Evolutionary conservation across 108 stramenopile genomes (phyloP).

Genomic region (Nitzschia palea): DNA sequence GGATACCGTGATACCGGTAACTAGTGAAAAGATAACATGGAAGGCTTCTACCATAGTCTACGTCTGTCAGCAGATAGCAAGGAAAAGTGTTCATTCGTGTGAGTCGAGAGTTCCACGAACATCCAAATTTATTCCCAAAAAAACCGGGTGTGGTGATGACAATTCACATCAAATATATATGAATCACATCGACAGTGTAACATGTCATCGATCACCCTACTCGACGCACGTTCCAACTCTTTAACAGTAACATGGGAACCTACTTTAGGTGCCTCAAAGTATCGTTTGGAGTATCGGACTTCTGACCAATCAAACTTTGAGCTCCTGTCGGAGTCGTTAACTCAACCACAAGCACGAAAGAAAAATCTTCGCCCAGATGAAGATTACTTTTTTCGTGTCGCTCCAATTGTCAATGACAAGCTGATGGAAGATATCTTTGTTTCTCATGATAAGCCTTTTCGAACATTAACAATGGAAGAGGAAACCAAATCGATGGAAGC

Average conservation of each 20-base stretch:
- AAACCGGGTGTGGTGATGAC: no score
- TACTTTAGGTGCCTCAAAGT: slow-evolving; percentile 36
- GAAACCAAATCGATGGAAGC: slow-evolving; percentile 36
- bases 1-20: no score
- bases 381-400: slow-evolving; percentile 67
- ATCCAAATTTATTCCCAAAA: no score
- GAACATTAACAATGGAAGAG: slow-evolving; percentile 31
- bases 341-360: slow-evolving; percentile 63
- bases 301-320: slow-evolving; percentile 55
- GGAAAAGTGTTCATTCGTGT: no score
- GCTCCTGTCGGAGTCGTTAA: slow-evolving; percentile 55
- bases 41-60: no score
- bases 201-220: slow-evolving; percentile 38
- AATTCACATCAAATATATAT: no score
- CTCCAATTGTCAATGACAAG: slow-evolving; percentile 30
- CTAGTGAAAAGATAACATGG: no score
- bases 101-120: no score
- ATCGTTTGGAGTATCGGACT: slow-evolving; percentile 61
- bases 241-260: slow-evolving; percentile 73
- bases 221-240: slow-evolving; percentile 66
- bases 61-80: no score
- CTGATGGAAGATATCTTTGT: slow-evolving; percentile 29
- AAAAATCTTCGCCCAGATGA: slow-evolving; percentile 49
- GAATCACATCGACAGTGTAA: no score
- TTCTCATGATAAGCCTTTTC: slow-evolving; percentile 36